Evolutionary conservation across 306 rosid genomes (phyloP).

Genomic region (Begonia fuchsioides): DNA sequence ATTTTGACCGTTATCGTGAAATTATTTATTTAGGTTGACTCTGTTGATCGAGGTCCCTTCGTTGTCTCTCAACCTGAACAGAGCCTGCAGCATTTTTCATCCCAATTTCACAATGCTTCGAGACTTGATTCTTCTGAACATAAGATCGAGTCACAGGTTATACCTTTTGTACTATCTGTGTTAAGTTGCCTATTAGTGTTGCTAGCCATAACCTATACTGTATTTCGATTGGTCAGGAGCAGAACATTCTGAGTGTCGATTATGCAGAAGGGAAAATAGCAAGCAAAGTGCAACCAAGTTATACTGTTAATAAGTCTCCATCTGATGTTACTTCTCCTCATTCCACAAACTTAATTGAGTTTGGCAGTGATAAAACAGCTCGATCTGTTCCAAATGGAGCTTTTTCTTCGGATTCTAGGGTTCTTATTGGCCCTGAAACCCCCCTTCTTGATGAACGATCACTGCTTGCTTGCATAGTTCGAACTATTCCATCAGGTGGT

Average conservation of each 20-base stretch:
- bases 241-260: slow-evolving; percentile 15
- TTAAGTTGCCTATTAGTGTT: background rate
- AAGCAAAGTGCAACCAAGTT: slow-evolving; percentile 28
- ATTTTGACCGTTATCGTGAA: background rate
- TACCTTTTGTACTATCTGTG: background rate
- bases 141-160: slow-evolving; percentile 41
- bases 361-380: slow-evolving; percentile 19
- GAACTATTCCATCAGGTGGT: slow-evolving; percentile 84
- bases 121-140: slow-evolving; percentile 39
- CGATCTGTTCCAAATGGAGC: slow-evolving; percentile 30
- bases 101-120: slow-evolving; percentile 52
- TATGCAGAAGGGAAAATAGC: slow-evolving; percentile 33
- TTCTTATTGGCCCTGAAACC: slow-evolving; percentile 23
- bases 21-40: slow-evolving; percentile 21
- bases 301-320: slow-evolving; percentile 23
- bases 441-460: slow-evolving; percentile 60
- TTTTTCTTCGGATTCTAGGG: slow-evolving; percentile 27
- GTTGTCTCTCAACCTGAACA: slow-evolving; percentile 41
- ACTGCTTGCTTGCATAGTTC: slow-evolving; percentile 60
- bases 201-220: background rate
- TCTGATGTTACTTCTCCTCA: slow-evolving; percentile 19
- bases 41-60: slow-evolving; percentile 32
- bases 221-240: slow-evolving; percentile 26
- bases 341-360: slow-evolving; percentile 27
- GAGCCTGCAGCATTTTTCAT: slow-evolving; percentile 50